Conservation (phyloP, 2,329 filamentous ascomycete genomes). For the Colletotrichum tofieldiae region DNA sequence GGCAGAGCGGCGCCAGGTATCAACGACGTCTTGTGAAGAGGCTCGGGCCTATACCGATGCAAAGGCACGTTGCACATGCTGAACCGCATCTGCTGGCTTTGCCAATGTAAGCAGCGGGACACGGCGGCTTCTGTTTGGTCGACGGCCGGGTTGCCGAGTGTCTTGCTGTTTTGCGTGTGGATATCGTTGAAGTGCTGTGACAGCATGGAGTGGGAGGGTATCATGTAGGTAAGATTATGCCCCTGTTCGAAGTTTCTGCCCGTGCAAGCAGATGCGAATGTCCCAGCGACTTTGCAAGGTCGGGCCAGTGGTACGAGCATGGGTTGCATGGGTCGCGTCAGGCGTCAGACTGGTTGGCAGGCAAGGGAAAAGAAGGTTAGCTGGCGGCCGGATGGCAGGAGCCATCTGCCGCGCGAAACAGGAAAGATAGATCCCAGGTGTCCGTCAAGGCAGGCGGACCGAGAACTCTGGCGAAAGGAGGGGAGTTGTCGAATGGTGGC, state of each 20-base stretch:
- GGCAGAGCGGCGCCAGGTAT: not conserved
- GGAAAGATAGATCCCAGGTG: not conserved
- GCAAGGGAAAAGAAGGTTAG: constrained; percentile 18
- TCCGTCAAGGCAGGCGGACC: not conserved
- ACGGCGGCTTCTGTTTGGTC: not conserved
- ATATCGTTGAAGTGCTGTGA: constrained; percentile 6
- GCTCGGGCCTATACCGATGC: constrained; percentile 4
- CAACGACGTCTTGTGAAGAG: constrained; percentile 18
- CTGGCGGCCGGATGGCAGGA: constrained; percentile 27
- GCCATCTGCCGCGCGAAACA: constrained; percentile 1
- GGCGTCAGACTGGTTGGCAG: constrained; percentile 14
- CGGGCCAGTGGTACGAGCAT: constrained; percentile 16
- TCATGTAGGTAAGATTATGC: constrained; percentile 37
- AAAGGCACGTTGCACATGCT: constrained; percentile 7
- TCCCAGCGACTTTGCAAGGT: not conserved
- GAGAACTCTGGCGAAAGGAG: constrained; percentile 5
- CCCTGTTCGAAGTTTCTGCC: constrained; percentile 25
- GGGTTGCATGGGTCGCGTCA: constrained; percentile 8
- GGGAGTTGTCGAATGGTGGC: constrained; percentile 17
- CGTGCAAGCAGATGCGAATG: not conserved
- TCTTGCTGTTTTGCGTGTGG: constrained; percentile 15
- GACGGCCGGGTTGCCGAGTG: constrained; percentile 8
- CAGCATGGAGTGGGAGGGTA: constrained; percentile 20
- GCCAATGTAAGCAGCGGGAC: not conserved
- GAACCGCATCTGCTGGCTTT: not conserved